Base-by-base conservation (phyloP, 2,329 filamentous ascomycete species). In the Penicillium sclerotigenum region DNA sequence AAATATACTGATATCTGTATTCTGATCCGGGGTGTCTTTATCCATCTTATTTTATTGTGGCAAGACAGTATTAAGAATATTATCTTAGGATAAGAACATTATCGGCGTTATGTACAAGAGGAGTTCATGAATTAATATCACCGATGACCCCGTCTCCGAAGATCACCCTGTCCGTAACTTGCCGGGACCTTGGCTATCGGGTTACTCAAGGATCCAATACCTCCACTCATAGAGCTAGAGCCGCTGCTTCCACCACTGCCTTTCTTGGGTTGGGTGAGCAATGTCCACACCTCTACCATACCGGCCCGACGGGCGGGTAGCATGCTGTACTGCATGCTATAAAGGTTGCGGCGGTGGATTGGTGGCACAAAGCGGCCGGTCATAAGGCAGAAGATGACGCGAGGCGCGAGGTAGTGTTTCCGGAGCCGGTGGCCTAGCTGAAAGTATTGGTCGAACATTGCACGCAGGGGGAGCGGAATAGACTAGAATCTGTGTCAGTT, bases 271-370 rank as follows among this genome's bases (percentile, higher is more conserved):
- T 83, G 76, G 62, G 83, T 88, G 53, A 94, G 76, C 37, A 84
- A 82, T 41, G 82, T 80, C 94, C 95, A 99, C 72, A 97, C 87
- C 70, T 97, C 91, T 65, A 83, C 80, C 55, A 97, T 88, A 2
- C 87, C 86, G 0, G 90, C 88, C 42, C 95, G 80, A 52, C 84
- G 83, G 8, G 90, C 88, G 0, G 95, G 95, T 38, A 99, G 81
- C 91, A 97, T 97, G 77, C 91, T 96, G 75, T 99, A 99, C 76
- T 99, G 94, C 67, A 99, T 80, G 65, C 91, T 95, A 75, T 99
- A 99, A 48, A 99, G 80, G 69, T 94, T 95, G 70, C 92, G 93
- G 50, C 95, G 85, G 71, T 97, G 92, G 47, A 99, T 95, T 0
- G 95, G 93, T 13, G 93, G 94, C 1, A 97, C 91, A 63, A 97